Conservation (phyloP, 306 rosid species). For the Carpinus viminea region DNA sequence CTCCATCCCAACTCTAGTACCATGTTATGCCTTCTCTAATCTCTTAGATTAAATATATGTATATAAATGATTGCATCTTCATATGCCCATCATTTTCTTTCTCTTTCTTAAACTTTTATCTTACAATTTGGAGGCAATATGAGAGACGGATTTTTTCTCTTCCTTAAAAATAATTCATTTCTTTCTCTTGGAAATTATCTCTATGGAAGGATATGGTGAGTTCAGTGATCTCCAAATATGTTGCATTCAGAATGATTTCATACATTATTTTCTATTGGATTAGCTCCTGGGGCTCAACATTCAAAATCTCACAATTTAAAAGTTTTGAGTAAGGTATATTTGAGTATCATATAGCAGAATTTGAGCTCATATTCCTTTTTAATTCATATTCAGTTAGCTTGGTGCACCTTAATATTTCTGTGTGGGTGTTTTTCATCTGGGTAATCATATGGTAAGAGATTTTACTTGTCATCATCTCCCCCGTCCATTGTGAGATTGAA, state of each 20-base stretch:
- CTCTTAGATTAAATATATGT: no score
- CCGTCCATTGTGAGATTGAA: not conserved
- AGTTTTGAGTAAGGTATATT: not conserved
- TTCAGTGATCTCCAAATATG: not conserved
- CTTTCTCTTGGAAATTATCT: no score
- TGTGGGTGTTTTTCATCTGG: not conserved
- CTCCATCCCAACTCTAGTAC: no score
- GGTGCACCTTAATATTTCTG: not conserved
- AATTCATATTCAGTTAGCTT: not conserved
- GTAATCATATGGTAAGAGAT: not conserved
- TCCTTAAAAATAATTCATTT: no score
- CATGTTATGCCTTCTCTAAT: no score
- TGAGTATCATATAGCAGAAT: not conserved
- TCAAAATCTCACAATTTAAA: not conserved
- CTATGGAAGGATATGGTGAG: slow-evolving; percentile 97
- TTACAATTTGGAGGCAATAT: no score
- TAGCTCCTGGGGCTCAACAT: not conserved
- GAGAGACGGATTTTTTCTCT: no score
- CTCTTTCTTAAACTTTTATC: no score
- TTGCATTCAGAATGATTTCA: not conserved
- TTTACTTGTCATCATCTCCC: not conserved
- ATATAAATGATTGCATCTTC: no score
- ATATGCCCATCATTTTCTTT: no score
- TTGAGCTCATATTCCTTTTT: not conserved
- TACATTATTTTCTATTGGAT: not conserved